A percentile compares a stretch with the other conserved stretches of the same genome.
These are phyloP conservation scores for Brassica hybrid DNA, from an alignment of 441 rosid genomes.

Conservation along the genomic window DNA sequence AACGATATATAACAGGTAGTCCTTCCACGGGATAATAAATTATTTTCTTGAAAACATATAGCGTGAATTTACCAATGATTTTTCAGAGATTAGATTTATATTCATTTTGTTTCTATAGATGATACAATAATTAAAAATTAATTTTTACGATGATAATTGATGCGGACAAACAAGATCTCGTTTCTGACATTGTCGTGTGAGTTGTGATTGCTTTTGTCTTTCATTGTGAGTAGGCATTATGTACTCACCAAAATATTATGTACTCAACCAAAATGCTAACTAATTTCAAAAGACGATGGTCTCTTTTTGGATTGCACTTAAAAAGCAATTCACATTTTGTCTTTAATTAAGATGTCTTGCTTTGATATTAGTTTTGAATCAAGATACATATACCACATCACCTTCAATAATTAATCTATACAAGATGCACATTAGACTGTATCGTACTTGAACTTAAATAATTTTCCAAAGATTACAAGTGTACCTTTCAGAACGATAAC, in stretches of 20 bases:
- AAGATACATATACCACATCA: background rate
- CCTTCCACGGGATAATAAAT: background rate
- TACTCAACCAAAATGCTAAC: background rate
- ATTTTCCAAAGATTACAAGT: background rate
- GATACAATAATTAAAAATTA: background rate
- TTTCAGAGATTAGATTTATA: background rate
- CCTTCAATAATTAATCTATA: background rate
- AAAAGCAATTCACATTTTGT: background rate
- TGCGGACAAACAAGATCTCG: background rate
- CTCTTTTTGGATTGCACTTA: slow-evolving; percentile 24
- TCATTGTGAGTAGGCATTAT: background rate
- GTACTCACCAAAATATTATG: too few relatives aligned
- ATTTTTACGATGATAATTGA: background rate
- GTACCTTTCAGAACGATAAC: too few relatives aligned
- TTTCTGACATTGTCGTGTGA: background rate
- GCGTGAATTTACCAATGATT: background rate
- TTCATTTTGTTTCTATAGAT: too few relatives aligned
- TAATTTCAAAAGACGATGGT: background rate
- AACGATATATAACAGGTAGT: background rate
- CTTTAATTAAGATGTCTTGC: background rate
- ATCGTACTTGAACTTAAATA: background rate
- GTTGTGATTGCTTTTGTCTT: background rate
- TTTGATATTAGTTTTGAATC: background rate
- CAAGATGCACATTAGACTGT: background rate
- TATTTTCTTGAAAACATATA: background rate